Base-by-base conservation (phyloP, 148 eudicot genomes). In the Rhododendron griersonianum region DNA sequence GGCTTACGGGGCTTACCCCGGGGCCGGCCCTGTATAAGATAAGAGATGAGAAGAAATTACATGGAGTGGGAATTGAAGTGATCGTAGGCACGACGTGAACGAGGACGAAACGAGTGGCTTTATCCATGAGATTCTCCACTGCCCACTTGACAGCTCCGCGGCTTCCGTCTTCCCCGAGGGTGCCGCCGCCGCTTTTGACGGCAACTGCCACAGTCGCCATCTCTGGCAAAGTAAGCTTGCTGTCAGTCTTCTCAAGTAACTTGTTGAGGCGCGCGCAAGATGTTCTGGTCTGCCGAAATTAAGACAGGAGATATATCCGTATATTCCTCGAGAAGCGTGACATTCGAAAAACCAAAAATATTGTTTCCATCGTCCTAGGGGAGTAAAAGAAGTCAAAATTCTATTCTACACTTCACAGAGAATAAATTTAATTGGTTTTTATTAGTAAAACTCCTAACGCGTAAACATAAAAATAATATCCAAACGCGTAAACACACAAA, bases 61-160 rank as follows among this genome's bases (percentile, higher is more conserved):
- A 93, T 4, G 95, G 94, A 81, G 94, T 89, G 23, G 95, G 93
- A 76, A 95, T 83, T 83, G 92, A 90, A 86, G 94, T 90, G 84
- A 93, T 90, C 59, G 88, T 55, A 47, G 98, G 93, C 89, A 94
- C 91, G 82, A 95, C 94, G 87, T 95, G 95, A 81, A 95, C 91
- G 5, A 96, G 84, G 2, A 93, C 88, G 73, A 95, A 88, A 33
- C 85, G 94, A 82, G 92, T 90, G 69, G 93, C 87, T 81, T 86
- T 87, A 23, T 89, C 47, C 88, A 90, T 45, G 39, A 93, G 86
- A 86, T 95, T 91, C 80, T 91, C 93, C 77, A 87, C 91, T 28
- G 98, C 96, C 98, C 98, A 95, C 79, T 50, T 84, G 13, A 95
- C 94, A 28, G 98, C 98, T 53, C 96, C 90, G 67, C 86, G 91